Base-by-base conservation (phyloP, 106 monocot genomes). In the Allium sativum region DNA sequence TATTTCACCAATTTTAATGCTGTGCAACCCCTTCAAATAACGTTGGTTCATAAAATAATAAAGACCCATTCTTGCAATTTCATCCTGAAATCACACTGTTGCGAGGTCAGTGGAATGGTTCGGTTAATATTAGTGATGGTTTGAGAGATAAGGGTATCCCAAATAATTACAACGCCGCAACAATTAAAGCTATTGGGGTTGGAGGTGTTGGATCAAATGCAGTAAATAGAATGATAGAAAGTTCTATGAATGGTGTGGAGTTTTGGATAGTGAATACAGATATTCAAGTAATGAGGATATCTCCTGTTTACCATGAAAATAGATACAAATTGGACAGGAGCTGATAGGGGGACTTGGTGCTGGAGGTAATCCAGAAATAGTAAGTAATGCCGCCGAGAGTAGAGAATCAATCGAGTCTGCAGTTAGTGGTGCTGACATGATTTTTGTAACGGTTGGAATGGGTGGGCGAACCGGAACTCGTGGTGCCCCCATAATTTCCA, bases 251-350 rank as follows among this genome's bases (percentile, higher is more conserved):
- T 12, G 89, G 89, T 16, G 89, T 93, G 16, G 89, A 93, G 51
- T 93, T 93, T 73, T 93, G 89, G 93, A 89, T 93, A 71, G 93
- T 89, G 13, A 93, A 93, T 45, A 93, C 93, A 8, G 93, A 93
- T 83, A 65, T 93, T 60, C 92, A 87, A 57, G 92, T 83, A 0
- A 87, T 92, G 84, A 73, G 81, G 68, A 75, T 84, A 77, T 88
- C 88, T 2, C 80, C 80, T 21, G 77, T 88, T 6, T 84, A 61
- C 67, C 72, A 74, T 4, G 78, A 84, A 58, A 75, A 88, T 40
- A 67, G 88, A 10, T 67, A 71, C 88, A 88, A 62, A 88, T 88
- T 52, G 88, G 88, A 8, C 61, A 44, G 74, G 88, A 88, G 59
- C 66, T 88, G 16, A 88, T 84, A 16, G 74, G 81, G 46, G 88